Evolutionary conservation across 2,329 filamentous ascomycete species (phyloP).

Genomic region (Fusarium sororula): DNA sequence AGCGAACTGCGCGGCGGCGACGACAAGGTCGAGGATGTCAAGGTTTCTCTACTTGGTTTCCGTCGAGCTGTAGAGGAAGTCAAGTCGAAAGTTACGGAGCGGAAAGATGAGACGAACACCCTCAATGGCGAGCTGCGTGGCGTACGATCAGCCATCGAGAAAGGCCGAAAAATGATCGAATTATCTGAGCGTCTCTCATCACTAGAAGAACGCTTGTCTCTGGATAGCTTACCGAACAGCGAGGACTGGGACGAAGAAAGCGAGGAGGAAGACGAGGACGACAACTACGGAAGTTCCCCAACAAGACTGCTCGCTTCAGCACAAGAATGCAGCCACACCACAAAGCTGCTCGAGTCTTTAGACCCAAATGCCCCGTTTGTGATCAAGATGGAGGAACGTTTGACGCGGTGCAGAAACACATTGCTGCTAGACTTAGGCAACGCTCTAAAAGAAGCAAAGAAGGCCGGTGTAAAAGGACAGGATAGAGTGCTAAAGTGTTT

Average conservation of each 20-base stretch:
- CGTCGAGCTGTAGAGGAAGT: conserved; percentile 82
- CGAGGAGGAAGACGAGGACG: conserved; percentile 51
- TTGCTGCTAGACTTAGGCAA: conserved; percentile 64
- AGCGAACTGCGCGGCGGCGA: conserved; percentile 85
- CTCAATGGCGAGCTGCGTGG: conserved; percentile 72
- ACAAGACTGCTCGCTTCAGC: conserved; percentile 57
- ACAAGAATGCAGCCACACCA: conserved; percentile 55
- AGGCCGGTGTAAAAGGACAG: conserved; percentile 54
- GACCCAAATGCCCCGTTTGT: conserved; percentile 61
- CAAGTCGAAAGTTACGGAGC: conserved; percentile 69
- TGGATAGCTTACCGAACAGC: conserved; percentile 52
- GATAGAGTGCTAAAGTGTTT: conserved; percentile 61
- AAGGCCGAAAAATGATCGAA: conserved; percentile 71
- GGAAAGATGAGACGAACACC: conserved; percentile 68
- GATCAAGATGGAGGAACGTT: conserved; percentile 61
- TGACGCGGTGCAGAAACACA: conserved; percentile 64
- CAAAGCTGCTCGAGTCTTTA: conserved; percentile 54
- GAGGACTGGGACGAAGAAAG: conserved; percentile 51
- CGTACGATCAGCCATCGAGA: conserved; percentile 71
- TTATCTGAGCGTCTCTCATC: conserved; percentile 69
- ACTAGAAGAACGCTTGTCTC: conserved; percentile 70
- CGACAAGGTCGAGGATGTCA: conserved; percentile 88
- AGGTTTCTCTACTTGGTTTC: conserved; percentile 87
- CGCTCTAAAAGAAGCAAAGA: conserved; percentile 57
- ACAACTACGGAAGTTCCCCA: conserved; percentile 57